These are phyloP conservation scores for Candida ficus DNA, from an alignment of 805 yeast genomes.

Conservation along the genomic window DNA sequence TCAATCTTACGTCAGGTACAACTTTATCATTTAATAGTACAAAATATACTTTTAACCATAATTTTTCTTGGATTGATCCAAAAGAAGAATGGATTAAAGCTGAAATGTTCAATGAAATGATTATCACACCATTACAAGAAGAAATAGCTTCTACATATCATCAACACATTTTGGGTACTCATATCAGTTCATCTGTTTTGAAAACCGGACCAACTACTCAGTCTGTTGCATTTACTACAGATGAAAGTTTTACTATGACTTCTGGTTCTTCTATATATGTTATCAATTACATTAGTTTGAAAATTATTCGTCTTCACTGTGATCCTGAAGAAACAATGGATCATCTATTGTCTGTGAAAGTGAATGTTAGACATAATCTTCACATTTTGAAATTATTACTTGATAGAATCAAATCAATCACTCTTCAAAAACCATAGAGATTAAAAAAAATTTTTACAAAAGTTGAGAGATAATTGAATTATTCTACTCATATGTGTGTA, in stretches of 20 bases:
- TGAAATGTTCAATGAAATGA: constrained; percentile 20
- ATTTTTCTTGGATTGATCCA: constrained; percentile 20
- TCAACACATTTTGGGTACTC: constrained; percentile 21
- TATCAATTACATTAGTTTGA: constrained; percentile 18
- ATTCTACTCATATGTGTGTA: no score
- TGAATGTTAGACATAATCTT: constrained; percentile 20
- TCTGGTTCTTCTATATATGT: constrained; percentile 19
- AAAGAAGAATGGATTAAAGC: constrained; percentile 20
- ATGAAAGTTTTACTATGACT: constrained; percentile 15
- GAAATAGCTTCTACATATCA: constrained; percentile 19
- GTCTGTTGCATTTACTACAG: constrained; percentile 20
- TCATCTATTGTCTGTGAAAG: constrained; percentile 17
- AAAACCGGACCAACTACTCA: constrained; percentile 21
- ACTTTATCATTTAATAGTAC: constrained; percentile 17
- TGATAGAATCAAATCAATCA: constrained; percentile 2
- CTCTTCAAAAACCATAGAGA: no score
- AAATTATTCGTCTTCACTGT: constrained; percentile 16
- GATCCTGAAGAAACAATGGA: constrained; percentile 20
- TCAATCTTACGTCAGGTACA: constrained; percentile 17
- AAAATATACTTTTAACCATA: constrained; percentile 21
- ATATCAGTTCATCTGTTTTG: constrained; percentile 14
- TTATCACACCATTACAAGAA: constrained; percentile 18
- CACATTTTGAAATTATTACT: constrained; percentile 17
- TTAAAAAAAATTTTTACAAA: no score
- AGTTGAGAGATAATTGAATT: no score